These are phyloP conservation scores for Kuraishia piskuri DNA, from an alignment of 805 yeast species.

Conservation along the genomic window DNA sequence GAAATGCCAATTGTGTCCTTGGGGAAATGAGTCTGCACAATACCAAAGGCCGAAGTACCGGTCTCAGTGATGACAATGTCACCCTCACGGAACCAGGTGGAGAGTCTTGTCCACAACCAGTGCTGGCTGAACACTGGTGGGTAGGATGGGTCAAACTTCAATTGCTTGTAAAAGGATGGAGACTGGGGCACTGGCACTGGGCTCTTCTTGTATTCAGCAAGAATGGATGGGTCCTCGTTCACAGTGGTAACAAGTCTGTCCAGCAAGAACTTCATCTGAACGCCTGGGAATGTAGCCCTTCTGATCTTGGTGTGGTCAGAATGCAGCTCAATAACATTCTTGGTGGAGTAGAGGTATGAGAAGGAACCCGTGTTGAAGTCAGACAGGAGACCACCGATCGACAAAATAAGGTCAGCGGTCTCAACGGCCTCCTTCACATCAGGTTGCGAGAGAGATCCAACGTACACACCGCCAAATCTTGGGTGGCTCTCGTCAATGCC, in stretches of 20 bases:
- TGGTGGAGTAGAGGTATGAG: conserved; percentile 67
- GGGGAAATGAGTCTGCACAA: conserved; percentile 59
- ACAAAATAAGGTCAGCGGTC: conserved; percentile 62
- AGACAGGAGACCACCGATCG: conserved; percentile 76
- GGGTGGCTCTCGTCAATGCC: conserved; percentile 63
- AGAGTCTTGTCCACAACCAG: conserved; percentile 60
- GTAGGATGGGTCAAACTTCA: conserved; percentile 33
- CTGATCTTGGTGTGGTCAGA: conserved; percentile 66
- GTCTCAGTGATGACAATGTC: conserved; percentile 65
- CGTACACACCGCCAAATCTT: conserved; percentile 78
- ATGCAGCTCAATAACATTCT: conserved; percentile 71
- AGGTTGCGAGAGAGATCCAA: conserved; percentile 71
- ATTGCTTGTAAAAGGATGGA: conserved; percentile 18
- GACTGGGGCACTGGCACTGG: conserved; percentile 49
- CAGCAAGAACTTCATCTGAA: conserved; percentile 57
- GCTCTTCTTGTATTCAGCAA: conserved; percentile 30
- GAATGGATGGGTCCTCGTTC: background rate
- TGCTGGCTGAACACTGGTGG: conserved; percentile 45
- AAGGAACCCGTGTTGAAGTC: conserved; percentile 90
- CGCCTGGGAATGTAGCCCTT: conserved; percentile 63
- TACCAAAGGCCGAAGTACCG: conserved; percentile 71
- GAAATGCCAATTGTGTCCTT: conserved; percentile 54
- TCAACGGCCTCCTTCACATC: conserved; percentile 68
- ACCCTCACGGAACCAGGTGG: conserved; percentile 56
- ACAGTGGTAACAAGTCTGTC: conserved; percentile 26